Evolutionary conservation across 352 stramenopile genomes (phyloP), one percentile per base, ranked within the genome.

Genomic region (Phytophthora macrochlamydospora): DNA sequence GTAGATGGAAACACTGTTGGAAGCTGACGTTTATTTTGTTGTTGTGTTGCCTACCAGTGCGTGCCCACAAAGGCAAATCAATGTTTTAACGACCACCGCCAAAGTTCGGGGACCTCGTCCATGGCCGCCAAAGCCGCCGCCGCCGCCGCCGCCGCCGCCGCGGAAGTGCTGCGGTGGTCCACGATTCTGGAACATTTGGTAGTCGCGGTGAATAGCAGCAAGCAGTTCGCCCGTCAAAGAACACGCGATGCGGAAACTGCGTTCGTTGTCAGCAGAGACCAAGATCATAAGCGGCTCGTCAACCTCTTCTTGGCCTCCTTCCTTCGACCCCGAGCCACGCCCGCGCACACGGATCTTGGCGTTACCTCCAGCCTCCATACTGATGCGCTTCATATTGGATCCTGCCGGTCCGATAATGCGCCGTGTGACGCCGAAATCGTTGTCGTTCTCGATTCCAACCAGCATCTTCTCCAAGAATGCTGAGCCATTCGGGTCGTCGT

Each of bases 341-440:
- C 89, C 89, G n/a, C 89, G 89, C 32, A 96, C 81, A 46, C 88
- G 88, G 53, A 96, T 89, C 61, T 94, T 95, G 40, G 89, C 87
- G 48, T 89, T 89, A 0, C 87, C 87, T 29, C 87, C 79, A 1
- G 89, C 83, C 44, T 96, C 89, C 13, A 88, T 65, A 45, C 85
- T 94, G 59, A 96, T 96, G 13, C 89, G 89, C 66, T 96, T 95
- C 83, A 96, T 93, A 55, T 96, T 83, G 4, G 84, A 87, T 4
- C 87, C 89, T 0, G 73, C 78, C 14, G 83, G 87, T 4, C 89
- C 89, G 52, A 96, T 94, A 55, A 96, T 93, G 31, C 87, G 85
- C 1, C 87, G 85, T 24, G 87, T 94, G 35, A 94, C 87, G 8
- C 83, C 81, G 69, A 96, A 96, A 31, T 95, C 89, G 53, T 66